These are phyloP conservation scores for Penicillium freii DNA, from an alignment of 2,329 filamentous ascomycete genomes.

Conservation along the genomic window DNA sequence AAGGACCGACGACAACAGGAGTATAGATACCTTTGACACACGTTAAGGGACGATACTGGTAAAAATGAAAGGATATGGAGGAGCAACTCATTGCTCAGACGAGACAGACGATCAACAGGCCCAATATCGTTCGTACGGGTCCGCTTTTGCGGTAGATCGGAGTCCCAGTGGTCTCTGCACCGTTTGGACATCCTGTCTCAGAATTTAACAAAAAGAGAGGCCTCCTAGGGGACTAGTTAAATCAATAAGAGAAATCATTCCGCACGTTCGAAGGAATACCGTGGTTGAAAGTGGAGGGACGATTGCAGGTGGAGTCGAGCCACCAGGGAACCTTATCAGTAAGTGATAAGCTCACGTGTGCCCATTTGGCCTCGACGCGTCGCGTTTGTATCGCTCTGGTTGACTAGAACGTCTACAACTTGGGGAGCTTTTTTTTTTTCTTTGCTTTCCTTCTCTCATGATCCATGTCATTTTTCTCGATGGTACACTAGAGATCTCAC, in stretches of 20 bases:
- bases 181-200: slow-evolving; percentile 37
- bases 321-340: neutral
- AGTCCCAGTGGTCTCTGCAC: slow-evolving; percentile 18
- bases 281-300: neutral
- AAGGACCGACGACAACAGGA: neutral
- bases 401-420: neutral
- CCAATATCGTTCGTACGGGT: slow-evolving; percentile 28
- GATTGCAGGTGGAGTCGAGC: neutral
- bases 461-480: neutral
- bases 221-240: neutral
- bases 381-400: neutral
- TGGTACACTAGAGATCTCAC: neutral
- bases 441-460: neutral
- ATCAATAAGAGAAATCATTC: neutral
- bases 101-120: slow-evolving; percentile 62
- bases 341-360: slow-evolving; percentile 9
- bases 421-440: neutral
- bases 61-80: slow-evolving; percentile 79
- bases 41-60: slow-evolving; percentile 65
- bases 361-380: slow-evolving; percentile 12
- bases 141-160: slow-evolving; percentile 45
- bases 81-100: slow-evolving; percentile 81
- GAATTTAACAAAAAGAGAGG: neutral
- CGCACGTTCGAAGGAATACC: neutral
- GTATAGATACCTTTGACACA: slow-evolving; percentile 56